These are phyloP conservation scores for Larix kaempferi DNA, from an alignment of 75 land plant genomes.

Conservation along the genomic window DNA sequence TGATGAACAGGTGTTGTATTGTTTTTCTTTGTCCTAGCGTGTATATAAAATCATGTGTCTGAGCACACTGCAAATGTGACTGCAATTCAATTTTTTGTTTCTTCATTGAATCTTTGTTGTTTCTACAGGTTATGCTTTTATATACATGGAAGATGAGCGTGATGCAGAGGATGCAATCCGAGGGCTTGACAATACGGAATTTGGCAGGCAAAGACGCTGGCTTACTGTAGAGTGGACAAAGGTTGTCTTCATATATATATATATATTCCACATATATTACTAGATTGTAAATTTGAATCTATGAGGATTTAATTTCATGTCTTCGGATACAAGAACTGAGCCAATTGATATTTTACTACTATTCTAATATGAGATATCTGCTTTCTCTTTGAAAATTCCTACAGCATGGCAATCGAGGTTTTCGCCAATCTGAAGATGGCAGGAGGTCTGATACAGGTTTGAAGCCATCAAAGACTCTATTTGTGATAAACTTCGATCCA, in stretches of 20 bases:
- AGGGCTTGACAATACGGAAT: slow-evolving; percentile 67
- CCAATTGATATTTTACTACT: background rate
- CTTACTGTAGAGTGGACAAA: slow-evolving; percentile 94
- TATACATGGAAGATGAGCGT: slow-evolving; percentile 57
- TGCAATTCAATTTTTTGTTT: background rate
- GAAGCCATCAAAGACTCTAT: slow-evolving; percentile 86
- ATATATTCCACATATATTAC: background rate
- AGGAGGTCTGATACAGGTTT: slow-evolving; percentile 47
- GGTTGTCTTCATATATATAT: slow-evolving; percentile 32
- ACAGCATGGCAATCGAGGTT: slow-evolving; percentile 72
- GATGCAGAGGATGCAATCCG: slow-evolving; percentile 95
- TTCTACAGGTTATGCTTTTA: slow-evolving; percentile 2
- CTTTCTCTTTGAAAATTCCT: slow-evolving; percentile 1
- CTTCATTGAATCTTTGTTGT: background rate
- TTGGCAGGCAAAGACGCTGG: slow-evolving; percentile 75
- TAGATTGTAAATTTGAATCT: background rate
- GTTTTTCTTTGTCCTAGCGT: background rate
- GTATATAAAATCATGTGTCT: background rate
- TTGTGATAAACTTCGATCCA: slow-evolving; percentile 96
- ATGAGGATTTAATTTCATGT: background rate
- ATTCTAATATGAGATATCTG: background rate
- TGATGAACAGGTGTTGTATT: slow-evolving; percentile 7
- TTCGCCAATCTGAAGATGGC: slow-evolving; percentile 56
- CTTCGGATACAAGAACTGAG: background rate
- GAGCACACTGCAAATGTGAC: background rate